Base-by-base conservation (phyloP, 2,329 filamentous ascomycete species). In the Penicillium sp. region DNA sequence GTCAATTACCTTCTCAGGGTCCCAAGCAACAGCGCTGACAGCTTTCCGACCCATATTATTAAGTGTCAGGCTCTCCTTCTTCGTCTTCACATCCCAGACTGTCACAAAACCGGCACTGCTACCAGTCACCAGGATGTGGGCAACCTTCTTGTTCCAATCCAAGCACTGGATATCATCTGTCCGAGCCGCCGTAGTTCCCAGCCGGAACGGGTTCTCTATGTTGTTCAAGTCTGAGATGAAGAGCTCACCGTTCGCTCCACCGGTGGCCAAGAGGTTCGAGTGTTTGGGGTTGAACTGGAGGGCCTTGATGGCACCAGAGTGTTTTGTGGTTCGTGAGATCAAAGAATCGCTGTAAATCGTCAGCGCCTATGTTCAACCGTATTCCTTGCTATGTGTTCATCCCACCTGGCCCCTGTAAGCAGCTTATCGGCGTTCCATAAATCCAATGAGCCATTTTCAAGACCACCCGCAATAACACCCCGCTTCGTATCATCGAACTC, bases 91-190 rank as follows among this genome's bases (percentile, higher is more conserved):
- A 77, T 99, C 94, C 94, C 94, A 99, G 16, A 99, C 93, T 2
- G 94, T 97, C 31, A 97, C 92, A 68, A 97, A 96, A 4, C 94
- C 94, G 46, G 92, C 92, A 58, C 87, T 89, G 70, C 92, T 93
- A 62, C 94, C 94, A 9, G 93, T 97, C 16, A 93, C 94, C 64
- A 99, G 79, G 71, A 99, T 99, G 71, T 99, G 93, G 13, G 93
- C 86, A 37, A 97, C 93, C 78, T 96, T 97, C 71, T 92, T 92
- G 77, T 99, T 99, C 95, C 95, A 99, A 65, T 96, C 93, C 56
- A 99, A 81, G 63, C 92, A 96, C 68, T 97, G 94, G 61, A 97
- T 90, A 66, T 99, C 94, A 68, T 97, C 93, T 34, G 92, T 90
- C 70, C 93, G 89, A 60, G 92, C 92, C 37, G 91, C 91, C 33